Conservation (phyloP, 352 stramenopile species). For the Pythium grandisporangium region DNA sequence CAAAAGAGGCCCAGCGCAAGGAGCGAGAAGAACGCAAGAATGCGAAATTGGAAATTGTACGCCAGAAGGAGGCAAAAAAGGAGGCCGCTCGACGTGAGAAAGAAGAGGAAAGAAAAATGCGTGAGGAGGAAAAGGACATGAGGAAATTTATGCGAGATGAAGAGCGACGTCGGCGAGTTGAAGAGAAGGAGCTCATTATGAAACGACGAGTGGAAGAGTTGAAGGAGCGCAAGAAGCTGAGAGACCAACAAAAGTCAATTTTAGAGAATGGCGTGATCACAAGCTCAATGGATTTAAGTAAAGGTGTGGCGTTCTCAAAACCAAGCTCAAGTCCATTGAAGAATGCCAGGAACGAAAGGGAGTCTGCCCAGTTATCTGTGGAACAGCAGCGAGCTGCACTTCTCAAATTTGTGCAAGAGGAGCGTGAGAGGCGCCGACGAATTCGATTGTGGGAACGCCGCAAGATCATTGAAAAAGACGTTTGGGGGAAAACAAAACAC, state of each 20-base stretch:
- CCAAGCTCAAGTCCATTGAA: constrained; percentile 17
- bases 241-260: constrained; percentile 63
- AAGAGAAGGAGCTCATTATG: constrained; percentile 67
- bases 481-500: constrained; percentile 49
- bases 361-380: constrained; percentile 10
- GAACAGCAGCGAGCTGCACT: constrained; percentile 47
- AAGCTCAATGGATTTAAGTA: constrained; percentile 14
- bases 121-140: constrained; percentile 63
- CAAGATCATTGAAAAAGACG: constrained; percentile 28
- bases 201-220: constrained; percentile 68
- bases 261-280: constrained; percentile 68
- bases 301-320: neutral
- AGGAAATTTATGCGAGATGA: constrained; percentile 61
- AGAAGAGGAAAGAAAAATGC: constrained; percentile 57
- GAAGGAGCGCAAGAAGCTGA: constrained; percentile 44
- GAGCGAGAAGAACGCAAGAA: constrained; percentile 67
- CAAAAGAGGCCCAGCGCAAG: constrained; percentile 52
- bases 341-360: neutral
- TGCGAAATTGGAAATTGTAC: constrained; percentile 48
- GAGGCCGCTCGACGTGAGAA: constrained; percentile 45
- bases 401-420: constrained; percentile 63
- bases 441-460: constrained; percentile 47
- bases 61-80: constrained; percentile 61
- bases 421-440: constrained; percentile 45
- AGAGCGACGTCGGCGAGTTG: constrained; percentile 55